phyloP scores from a whole-genome alignment of 2,329 filamentous ascomycete species.

The Grosmannia serpens region DNA sequence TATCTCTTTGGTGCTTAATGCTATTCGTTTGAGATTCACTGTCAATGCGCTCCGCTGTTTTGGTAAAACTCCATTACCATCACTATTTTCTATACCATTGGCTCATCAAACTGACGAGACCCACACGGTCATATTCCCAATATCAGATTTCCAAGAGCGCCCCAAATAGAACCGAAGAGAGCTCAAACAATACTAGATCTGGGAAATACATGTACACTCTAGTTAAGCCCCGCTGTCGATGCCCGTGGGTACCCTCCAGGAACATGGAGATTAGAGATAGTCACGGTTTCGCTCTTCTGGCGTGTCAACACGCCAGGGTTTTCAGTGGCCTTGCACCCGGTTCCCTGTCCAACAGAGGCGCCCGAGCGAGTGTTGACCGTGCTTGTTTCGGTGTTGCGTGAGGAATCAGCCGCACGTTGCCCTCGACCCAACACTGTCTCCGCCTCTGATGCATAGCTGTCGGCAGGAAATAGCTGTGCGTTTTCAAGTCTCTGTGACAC shows the following conservation, averaged over 20 bases:
- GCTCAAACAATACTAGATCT: not conserved
- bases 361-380: not conserved
- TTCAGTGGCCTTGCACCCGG: not conserved
- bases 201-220: not conserved
- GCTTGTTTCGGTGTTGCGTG: not conserved
- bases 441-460: not conserved
- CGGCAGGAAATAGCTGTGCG: not conserved
- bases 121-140: not conserved
- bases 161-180: not conserved
- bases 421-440: not conserved
- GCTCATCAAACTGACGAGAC: too few species aligned
- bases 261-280: conserved; percentile 55
- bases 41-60: too few species aligned
- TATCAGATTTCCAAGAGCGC: not conserved
- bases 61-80: too few species aligned
- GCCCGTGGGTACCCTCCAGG: conserved; percentile 44
- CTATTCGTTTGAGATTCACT: too few species aligned
- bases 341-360: not conserved
- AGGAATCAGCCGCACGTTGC: not conserved
- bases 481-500: not conserved
- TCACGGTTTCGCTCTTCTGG: conserved; percentile 32
- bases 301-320: conserved; percentile 13
- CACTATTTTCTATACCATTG: too few species aligned
- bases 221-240: not conserved
- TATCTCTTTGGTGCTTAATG: too few species aligned